Conservation (phyloP, 306 rosid genomes). For the Purshia tridentata region DNA sequence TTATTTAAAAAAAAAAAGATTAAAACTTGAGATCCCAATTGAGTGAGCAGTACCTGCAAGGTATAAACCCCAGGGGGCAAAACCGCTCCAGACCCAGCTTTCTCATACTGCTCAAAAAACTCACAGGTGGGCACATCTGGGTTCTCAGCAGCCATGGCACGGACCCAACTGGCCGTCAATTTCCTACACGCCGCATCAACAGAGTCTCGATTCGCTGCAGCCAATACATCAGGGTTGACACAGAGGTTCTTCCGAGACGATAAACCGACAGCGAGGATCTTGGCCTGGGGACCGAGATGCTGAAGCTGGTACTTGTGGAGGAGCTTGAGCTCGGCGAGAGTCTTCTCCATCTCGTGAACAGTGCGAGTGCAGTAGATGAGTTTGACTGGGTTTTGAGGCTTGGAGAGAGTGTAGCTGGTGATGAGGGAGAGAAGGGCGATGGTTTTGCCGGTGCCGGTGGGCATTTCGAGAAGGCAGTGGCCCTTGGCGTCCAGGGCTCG, state of each 20-base stretch:
- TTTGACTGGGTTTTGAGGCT: slow-evolving; percentile 68
- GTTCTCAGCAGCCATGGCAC: slow-evolving; percentile 69
- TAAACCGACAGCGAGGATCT: slow-evolving; percentile 70
- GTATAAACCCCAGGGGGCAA: slow-evolving; percentile 91
- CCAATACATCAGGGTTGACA: slow-evolving; percentile 50
- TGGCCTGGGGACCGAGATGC: slow-evolving; percentile 60
- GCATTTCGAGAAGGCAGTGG: slow-evolving; percentile 90
- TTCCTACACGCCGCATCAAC: slow-evolving; percentile 89
- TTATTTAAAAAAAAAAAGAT: neutral
- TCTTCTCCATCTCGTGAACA: slow-evolving; percentile 98
- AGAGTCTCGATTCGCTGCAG: slow-evolving; percentile 73
- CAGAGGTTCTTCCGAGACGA: slow-evolving; percentile 88
- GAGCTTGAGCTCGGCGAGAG: slow-evolving; percentile 73
- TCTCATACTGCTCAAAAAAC: slow-evolving; percentile 77
- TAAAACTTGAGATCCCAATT: neutral
- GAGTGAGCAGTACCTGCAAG: slow-evolving; percentile 51
- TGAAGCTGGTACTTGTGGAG: slow-evolving; percentile 65
- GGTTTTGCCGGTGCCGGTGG: slow-evolving; percentile 92
- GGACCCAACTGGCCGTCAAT: slow-evolving; percentile 85
- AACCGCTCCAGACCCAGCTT: slow-evolving; percentile 62
- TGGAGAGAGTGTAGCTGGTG: slow-evolving; percentile 77
- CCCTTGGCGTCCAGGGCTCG: slow-evolving; percentile 88
- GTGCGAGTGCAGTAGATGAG: slow-evolving; percentile 94
- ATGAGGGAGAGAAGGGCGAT: slow-evolving; percentile 80
- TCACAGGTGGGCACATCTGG: slow-evolving; percentile 55